Percentiles rank a stretch among this genome's conserved stretches.
Conservation (phyloP, 1,139 yeast genomes). For the Hyphopichia pseudoburtonii region DNA sequence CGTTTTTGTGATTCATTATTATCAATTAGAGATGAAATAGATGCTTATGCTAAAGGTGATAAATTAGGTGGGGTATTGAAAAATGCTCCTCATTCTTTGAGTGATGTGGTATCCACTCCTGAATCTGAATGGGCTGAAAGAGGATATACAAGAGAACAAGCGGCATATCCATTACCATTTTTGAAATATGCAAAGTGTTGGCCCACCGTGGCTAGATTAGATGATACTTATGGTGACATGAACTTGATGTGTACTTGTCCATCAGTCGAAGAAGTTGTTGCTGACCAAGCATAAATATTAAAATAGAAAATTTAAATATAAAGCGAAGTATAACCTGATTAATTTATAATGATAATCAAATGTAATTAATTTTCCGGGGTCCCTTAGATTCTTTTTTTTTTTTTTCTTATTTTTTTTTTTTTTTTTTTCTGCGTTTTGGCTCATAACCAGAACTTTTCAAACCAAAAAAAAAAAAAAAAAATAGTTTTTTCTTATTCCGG, state of each 20-base stretch:
- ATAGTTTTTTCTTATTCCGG: too few species aligned
- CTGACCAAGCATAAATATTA: slow-evolving; percentile 7
- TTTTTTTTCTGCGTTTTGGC: too few species aligned
- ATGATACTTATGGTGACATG: slow-evolving; percentile 92
- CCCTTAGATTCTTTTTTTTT: too few species aligned
- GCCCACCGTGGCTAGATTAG: slow-evolving; percentile 92
- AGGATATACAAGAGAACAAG: slow-evolving; percentile 89
- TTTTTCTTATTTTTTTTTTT: too few species aligned
- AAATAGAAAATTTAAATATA: too few species aligned
- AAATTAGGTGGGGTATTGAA: slow-evolving; percentile 71
- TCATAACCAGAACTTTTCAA: too few species aligned
- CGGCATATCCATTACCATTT: slow-evolving; percentile 84
- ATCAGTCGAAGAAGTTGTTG: slow-evolving; percentile 67
- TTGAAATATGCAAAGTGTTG: slow-evolving; percentile 80
- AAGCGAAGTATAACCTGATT: too few species aligned
- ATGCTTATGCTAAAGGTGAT: slow-evolving; percentile 67
- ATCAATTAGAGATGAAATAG: slow-evolving; percentile 79
- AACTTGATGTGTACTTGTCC: slow-evolving; percentile 94
- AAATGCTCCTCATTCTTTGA: slow-evolving; percentile 89
- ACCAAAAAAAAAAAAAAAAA: too few species aligned
- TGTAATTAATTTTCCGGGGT: too few species aligned
- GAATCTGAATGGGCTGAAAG: slow-evolving; percentile 71
- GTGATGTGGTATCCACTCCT: slow-evolving; percentile 63
- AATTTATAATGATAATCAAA: too few species aligned
- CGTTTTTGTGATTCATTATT: slow-evolving; percentile 88